Conservation (phyloP, 1,284 basidiomycete genomes). For the Austroboletus niveus region DNA sequence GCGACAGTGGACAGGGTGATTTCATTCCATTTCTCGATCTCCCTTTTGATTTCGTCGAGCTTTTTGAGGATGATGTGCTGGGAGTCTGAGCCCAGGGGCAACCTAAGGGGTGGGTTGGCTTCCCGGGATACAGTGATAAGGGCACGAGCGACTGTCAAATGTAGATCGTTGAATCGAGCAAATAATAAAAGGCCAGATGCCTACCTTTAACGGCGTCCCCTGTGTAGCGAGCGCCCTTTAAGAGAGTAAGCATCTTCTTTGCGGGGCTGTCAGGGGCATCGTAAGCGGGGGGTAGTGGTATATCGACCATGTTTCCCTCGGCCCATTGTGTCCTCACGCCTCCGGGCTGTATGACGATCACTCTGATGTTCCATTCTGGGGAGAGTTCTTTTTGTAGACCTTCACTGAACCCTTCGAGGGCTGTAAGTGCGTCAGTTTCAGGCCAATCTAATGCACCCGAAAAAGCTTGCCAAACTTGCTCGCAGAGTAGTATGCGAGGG, state of each 20-base stretch:
- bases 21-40: conserved; percentile 18
- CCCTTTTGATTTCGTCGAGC: conserved; percentile 16
- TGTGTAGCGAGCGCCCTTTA: neutral
- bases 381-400: conserved; percentile 19
- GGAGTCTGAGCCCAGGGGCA: conserved; percentile 21
- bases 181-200: neutral
- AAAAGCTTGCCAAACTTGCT: conserved; percentile 23
- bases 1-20: conserved; percentile 20
- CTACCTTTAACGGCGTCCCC: conserved; percentile 16
- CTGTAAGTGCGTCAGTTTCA: neutral
- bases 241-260: conserved; percentile 13
- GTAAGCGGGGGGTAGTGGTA: conserved; percentile 14
- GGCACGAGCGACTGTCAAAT: conserved; percentile 14
- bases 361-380: conserved; percentile 25
- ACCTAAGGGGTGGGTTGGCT: conserved; percentile 20
- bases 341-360: conserved; percentile 24
- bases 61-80: conserved; percentile 18
- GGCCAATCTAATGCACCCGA: neutral
- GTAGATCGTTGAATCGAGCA: neutral
- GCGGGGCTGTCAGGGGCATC: conserved; percentile 15
- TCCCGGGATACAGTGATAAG: conserved; percentile 18
- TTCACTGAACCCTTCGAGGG: conserved; percentile 25
- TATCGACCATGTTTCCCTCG: conserved; percentile 21
- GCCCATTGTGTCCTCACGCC: conserved; percentile 23
- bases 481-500: conserved; percentile 21